Conservation (phyloP, 495 filamentous ascomycete genomes). For the Cercophora newfieldiana region DNA sequence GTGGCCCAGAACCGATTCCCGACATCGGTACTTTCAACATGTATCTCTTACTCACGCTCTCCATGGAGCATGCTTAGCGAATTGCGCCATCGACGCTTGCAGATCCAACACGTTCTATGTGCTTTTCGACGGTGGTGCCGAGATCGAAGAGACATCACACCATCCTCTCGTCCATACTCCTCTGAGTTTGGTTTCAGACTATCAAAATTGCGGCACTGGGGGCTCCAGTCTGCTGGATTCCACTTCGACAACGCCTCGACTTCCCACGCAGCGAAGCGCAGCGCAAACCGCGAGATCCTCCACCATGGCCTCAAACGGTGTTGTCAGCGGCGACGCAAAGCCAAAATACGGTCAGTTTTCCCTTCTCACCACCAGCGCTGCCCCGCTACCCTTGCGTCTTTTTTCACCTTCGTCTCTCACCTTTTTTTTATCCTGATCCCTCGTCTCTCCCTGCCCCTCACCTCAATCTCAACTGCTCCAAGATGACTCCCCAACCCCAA, state of each 20-base stretch:
- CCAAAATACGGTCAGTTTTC: slow-evolving; percentile 45
- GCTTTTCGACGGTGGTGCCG: slow-evolving; percentile 1
- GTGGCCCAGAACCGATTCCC: slow-evolving; percentile 25
- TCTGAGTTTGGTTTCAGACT: background rate
- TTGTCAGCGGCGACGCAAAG: slow-evolving; percentile 17
- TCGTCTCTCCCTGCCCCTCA: background rate
- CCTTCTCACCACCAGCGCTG: background rate
- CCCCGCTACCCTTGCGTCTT: background rate
- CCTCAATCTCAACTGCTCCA: background rate
- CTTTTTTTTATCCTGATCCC: background rate
- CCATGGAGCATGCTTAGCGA: slow-evolving; percentile 15
- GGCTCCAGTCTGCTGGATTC: background rate
- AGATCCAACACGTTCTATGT: slow-evolving; percentile 5
- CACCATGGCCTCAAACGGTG: slow-evolving; percentile 21
- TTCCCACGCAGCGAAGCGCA: background rate
- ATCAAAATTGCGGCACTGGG: background rate
- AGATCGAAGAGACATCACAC: background rate
- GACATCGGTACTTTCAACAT: slow-evolving; percentile 16
- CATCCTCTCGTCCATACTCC: background rate
- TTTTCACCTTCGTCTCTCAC: background rate
- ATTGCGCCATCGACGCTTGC: slow-evolving; percentile 40
- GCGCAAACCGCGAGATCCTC: background rate
- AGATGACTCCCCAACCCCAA: background rate
- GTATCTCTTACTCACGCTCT: slow-evolving; percentile 11
- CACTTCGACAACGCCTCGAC: background rate